Base-by-base conservation (phyloP, 371 early-diverging fungal genomes). In the Basidiobolus meristosporus region DNA sequence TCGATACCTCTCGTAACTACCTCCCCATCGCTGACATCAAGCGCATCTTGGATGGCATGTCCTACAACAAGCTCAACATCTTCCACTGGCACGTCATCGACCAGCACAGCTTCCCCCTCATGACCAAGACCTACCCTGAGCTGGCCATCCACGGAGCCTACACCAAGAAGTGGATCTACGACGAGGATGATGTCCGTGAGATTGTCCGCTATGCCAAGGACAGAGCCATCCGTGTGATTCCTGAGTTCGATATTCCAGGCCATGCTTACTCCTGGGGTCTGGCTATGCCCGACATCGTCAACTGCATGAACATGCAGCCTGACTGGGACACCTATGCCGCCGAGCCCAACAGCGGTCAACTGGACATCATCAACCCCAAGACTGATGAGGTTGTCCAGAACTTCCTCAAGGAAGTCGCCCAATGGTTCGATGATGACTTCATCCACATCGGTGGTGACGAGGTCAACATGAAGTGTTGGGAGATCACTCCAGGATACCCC, bases 81-180 rank as follows among this genome's bases (percentile, higher is more conserved):
- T 62, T 86, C 54, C 87, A 86, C 52, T 84, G 83, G 83, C 87
- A 86, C 45, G 66, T 78, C 10, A 70, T 74, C 0, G 87, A 86
- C 40, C 54, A 79, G 22, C 83, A 82, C 39, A 65, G 77, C 3
- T 85, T 77, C 76, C 81, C 82, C 0, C 64, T 73, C 49, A 62
- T 61, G 48, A 57, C 64, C 5, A 47, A 54, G 31, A 54, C 56
- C 17, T 57, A 66, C 41, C 86, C 82, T 2, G 68, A 69, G 31
- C 56, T 85, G 39, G 47, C 61, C 14, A 41, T 54, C 5, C 72
- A 71, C 40, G 86, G 76, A 26, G 78, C 84, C 3, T 80, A 81
- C 51, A 46, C 47, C 7, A 47, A 68, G 2, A 41, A 57, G 17
- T 58, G 62, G 47, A 51, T 61, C 37, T 84, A 82, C 52, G 52